A percentile compares a stretch with the other conserved stretches of the same genome.
phyloP scores from a whole-genome alignment of 352 stramenopile species.

The Globisporangium parvum region DNA sequence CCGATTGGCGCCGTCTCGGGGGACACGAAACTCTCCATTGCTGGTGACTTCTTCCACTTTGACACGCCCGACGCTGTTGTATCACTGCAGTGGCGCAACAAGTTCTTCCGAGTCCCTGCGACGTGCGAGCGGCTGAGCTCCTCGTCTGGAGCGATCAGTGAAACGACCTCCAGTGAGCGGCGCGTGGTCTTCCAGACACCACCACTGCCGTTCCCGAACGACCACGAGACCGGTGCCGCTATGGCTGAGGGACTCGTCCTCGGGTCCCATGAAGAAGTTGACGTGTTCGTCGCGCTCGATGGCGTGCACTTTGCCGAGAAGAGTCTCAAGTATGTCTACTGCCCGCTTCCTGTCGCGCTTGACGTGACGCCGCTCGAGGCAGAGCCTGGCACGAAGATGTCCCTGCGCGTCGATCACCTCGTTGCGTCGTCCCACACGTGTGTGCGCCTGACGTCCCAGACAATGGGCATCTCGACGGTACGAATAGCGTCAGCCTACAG shows the following conservation, averaged over 20 bases:
- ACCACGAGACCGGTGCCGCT: slow-evolving; percentile 13
- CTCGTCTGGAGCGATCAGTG: neutral
- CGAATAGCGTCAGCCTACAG: neutral
- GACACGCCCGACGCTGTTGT: slow-evolving; percentile 49
- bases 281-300: slow-evolving; percentile 48
- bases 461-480: slow-evolving; percentile 18
- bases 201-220: slow-evolving; percentile 29
- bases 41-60: slow-evolving; percentile 48
- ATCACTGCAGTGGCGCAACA: slow-evolving; percentile 39
- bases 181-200: slow-evolving; percentile 40
- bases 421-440: slow-evolving; percentile 6
- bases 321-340: slow-evolving; percentile 25
- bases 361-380: slow-evolving; percentile 20
- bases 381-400: slow-evolving; percentile 14
- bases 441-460: slow-evolving; percentile 16
- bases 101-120: slow-evolving; percentile 22
- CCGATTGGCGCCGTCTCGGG: slow-evolving; percentile 29
- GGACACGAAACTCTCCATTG: slow-evolving; percentile 42
- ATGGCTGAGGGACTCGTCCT: slow-evolving; percentile 25
- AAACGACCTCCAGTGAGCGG: slow-evolving; percentile 16
- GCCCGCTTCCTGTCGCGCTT: slow-evolving; percentile 8
- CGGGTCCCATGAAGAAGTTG: slow-evolving; percentile 31
- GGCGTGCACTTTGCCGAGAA: slow-evolving; percentile 36
- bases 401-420: slow-evolving; percentile 16
- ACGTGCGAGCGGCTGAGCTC: slow-evolving; percentile 16